A percentile compares a stretch with the other conserved stretches of the same genome.
Conservation (phyloP, 2,329 filamentous ascomycete species). For the Pestalotiopsis sp. region DNA sequence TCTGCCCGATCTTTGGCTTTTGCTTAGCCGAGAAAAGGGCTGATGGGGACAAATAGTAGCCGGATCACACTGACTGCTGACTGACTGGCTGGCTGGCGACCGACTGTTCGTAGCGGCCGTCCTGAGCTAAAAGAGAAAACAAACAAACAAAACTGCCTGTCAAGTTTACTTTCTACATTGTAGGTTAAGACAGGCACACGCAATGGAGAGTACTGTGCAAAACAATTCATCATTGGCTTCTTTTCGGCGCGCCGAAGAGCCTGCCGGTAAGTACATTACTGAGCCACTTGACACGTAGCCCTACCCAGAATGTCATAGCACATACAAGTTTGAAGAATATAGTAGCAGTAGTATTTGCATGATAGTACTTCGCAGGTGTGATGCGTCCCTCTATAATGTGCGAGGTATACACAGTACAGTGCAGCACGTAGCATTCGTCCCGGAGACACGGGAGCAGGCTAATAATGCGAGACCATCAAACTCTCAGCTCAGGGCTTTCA, state of each 20-base stretch:
- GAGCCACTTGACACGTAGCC: background rate
- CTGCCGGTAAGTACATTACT: background rate
- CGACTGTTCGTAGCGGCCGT: background rate
- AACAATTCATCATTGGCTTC: background rate
- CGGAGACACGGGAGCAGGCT: background rate
- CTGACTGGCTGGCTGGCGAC: background rate
- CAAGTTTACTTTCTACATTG: too few relatives aligned
- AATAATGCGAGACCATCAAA: too few relatives aligned
- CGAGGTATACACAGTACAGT: too few relatives aligned
- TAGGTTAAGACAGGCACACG: too few relatives aligned
- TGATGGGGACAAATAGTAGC: background rate
- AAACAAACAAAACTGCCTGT: background rate
- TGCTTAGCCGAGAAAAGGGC: constrained; percentile 1
- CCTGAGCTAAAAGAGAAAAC: background rate
- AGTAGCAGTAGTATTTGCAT: background rate
- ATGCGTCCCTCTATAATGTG: too few relatives aligned
- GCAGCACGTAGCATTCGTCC: background rate
- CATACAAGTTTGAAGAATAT: background rate
- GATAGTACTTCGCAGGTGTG: too few relatives aligned
- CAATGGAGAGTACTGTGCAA: background rate
- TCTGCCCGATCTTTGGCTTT: background rate
- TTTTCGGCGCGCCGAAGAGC: background rate
- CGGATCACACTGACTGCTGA: background rate
- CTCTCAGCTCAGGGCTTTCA: too few relatives aligned
- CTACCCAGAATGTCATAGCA: background rate